These are phyloP conservation scores for Cyclotella kingstonii DNA, from an alignment of 108 stramenopile genomes.

Conservation along the genomic window DNA sequence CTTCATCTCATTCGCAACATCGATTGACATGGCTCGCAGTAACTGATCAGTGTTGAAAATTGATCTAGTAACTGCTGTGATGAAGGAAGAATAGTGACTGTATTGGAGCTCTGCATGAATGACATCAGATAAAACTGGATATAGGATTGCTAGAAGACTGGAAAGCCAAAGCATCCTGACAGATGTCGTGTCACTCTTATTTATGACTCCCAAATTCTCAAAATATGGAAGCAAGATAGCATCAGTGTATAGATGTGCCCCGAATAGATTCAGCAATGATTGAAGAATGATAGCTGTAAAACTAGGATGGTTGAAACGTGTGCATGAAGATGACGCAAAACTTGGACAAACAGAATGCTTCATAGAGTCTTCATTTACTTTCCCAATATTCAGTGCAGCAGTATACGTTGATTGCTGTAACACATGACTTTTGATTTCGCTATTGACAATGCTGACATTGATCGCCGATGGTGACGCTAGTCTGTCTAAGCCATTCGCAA, in stretches of 20 bases:
- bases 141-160: constrained; percentile 26
- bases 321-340: constrained; percentile 2
- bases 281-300: constrained; percentile 20
- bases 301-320: constrained; percentile 32
- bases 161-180: constrained; percentile 8
- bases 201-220: constrained; percentile 2
- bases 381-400: neutral
- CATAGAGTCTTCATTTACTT: neutral
- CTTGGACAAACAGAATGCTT: neutral
- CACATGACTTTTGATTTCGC: neutral
- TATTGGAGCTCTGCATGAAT: constrained; percentile 24
- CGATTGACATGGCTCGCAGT: too few species aligned
- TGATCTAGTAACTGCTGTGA: neutral
- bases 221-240: constrained; percentile 19
- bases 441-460: neutral
- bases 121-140: constrained; percentile 13
- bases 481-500: constrained; percentile 27
- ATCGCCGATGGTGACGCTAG: constrained; percentile 19
- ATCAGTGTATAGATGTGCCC: constrained; percentile 16
- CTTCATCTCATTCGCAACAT: constrained; percentile 2
- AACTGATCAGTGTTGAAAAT: too few species aligned
- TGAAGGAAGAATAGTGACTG: constrained; percentile 5
- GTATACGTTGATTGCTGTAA: neutral
- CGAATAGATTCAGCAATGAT: constrained; percentile 1
- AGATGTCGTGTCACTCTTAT: neutral